These are phyloP conservation scores for Aspergillus japonicus DNA, from an alignment of 2,329 filamentous ascomycete species.

Conservation along the genomic window DNA sequence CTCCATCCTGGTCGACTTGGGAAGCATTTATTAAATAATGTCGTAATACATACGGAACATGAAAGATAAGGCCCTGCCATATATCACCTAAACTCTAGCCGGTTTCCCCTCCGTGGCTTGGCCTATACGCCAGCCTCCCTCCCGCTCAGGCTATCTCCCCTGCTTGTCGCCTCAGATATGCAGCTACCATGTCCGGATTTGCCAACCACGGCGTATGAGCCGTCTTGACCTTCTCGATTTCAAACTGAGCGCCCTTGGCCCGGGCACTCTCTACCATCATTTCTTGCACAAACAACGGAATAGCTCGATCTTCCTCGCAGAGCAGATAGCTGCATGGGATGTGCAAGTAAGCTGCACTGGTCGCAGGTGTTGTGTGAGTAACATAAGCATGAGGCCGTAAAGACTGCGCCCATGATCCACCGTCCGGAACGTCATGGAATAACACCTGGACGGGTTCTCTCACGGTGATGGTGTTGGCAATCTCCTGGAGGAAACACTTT, in stretches of 20 bases:
- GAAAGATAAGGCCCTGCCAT: background rate
- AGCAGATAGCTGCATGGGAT: conserved; percentile 30
- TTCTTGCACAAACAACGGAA: conserved; percentile 32
- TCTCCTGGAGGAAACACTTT: conserved; percentile 8
- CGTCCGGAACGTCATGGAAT: conserved; percentile 34
- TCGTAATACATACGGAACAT: background rate
- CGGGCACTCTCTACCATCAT: conserved; percentile 32
- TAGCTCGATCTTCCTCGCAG: conserved; percentile 32
- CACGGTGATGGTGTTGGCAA: conserved; percentile 25
- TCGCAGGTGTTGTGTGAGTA: conserved; percentile 29
- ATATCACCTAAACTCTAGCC: background rate
- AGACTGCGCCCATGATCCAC: conserved; percentile 26
- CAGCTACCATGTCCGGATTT: conserved; percentile 20
- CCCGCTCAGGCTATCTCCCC: no score
- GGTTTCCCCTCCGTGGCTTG: no score
- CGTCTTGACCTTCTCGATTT: conserved; percentile 30
- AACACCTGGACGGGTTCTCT: conserved; percentile 27
- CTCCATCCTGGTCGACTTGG: background rate
- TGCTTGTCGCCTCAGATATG: conserved; percentile 14
- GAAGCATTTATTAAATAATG: background rate
- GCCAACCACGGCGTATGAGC: conserved; percentile 33
- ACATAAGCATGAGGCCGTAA: conserved; percentile 33
- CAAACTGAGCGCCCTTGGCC: conserved; percentile 26
- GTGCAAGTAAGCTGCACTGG: conserved; percentile 25
- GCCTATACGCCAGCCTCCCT: background rate